A percentile compares a stretch with the other conserved stretches of the same genome.
Conservation (phyloP, 2,329 filamentous ascomycete genomes). For the Aureobasidium leucospermi region DNA sequence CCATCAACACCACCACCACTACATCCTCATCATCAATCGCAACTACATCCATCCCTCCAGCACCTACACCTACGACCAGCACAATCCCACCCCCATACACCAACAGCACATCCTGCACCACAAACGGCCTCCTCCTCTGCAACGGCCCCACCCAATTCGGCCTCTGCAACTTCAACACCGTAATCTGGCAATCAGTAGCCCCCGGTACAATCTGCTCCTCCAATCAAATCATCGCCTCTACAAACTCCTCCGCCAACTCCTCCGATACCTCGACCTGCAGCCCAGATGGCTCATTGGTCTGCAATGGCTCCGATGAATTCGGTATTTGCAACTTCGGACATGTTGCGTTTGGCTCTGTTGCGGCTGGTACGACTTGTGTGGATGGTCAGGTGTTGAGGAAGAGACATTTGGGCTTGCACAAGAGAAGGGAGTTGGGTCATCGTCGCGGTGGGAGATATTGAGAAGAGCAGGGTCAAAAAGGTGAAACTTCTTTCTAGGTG, state of each 20-base stretch:
- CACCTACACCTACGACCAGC: neutral
- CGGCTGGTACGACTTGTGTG: conserved; percentile 37
- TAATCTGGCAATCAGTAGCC: conserved; percentile 34
- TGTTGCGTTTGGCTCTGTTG: conserved; percentile 35
- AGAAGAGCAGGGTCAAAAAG: neutral
- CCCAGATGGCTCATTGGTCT: conserved; percentile 31
- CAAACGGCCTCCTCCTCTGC: conserved; percentile 37
- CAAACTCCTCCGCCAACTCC: conserved; percentile 14
- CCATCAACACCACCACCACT: conserved; percentile 6
- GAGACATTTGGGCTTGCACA: neutral
- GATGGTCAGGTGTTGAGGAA: conserved; percentile 32
- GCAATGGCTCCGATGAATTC: conserved; percentile 34
- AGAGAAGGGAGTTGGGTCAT: neutral
- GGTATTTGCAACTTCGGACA: conserved; percentile 37
- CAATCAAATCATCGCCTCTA: conserved; percentile 23
- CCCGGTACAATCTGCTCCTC: conserved; percentile 35
- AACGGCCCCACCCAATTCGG: conserved; percentile 36
- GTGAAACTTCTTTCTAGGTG: neutral
- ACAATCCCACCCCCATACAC: neutral
- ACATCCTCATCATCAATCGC: neutral
- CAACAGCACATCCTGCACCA: conserved; percentile 30
- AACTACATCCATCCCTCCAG: neutral
- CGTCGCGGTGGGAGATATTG: neutral
- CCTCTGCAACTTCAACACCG: conserved; percentile 36
- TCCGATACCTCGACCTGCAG: conserved; percentile 24